These are phyloP conservation scores for Elongisporangium anandrum DNA, from an alignment of 352 stramenopile genomes.

Conservation along the genomic window DNA sequence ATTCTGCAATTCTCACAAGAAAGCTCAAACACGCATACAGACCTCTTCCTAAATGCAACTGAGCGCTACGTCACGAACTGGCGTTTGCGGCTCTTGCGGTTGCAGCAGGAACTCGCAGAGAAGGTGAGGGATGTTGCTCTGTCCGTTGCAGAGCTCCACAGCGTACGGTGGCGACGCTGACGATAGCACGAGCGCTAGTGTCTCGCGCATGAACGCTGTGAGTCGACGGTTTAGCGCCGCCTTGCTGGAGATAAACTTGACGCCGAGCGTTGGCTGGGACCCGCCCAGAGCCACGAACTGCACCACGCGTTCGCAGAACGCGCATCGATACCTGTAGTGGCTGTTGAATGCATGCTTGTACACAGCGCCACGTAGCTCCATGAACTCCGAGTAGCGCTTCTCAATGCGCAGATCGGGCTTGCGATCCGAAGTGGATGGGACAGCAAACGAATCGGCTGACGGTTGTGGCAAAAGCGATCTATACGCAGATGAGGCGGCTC, in stretches of 20 bases:
- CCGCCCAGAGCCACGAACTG: slow-evolving; percentile 19
- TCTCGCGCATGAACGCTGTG: slow-evolving; percentile 10
- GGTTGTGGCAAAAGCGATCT: not conserved
- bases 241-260: slow-evolving; percentile 5
- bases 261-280: slow-evolving; percentile 2
- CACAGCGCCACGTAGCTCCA: slow-evolving; percentile 25
- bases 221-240: slow-evolving; percentile 12
- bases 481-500: not conserved
- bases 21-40: not conserved
- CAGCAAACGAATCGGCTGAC: not conserved
- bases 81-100: not conserved
- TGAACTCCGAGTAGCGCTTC: slow-evolving; percentile 29
- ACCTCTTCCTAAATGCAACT: not conserved
- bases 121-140: slow-evolving; percentile 18
- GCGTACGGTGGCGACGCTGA: slow-evolving; percentile 3
- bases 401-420: slow-evolving; percentile 29
- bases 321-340: slow-evolving; percentile 12
- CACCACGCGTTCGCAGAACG: slow-evolving; percentile 19
- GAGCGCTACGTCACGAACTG: not conserved
- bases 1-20: not conserved
- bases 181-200: slow-evolving; percentile 10
- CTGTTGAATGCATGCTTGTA: slow-evolving; percentile 11
- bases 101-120: slow-evolving; percentile 22
- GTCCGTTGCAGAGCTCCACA: slow-evolving; percentile 6
- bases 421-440: not conserved